Base-by-base conservation (phyloP, 805 yeast genomes). In the Dipodascus albidus region DNA sequence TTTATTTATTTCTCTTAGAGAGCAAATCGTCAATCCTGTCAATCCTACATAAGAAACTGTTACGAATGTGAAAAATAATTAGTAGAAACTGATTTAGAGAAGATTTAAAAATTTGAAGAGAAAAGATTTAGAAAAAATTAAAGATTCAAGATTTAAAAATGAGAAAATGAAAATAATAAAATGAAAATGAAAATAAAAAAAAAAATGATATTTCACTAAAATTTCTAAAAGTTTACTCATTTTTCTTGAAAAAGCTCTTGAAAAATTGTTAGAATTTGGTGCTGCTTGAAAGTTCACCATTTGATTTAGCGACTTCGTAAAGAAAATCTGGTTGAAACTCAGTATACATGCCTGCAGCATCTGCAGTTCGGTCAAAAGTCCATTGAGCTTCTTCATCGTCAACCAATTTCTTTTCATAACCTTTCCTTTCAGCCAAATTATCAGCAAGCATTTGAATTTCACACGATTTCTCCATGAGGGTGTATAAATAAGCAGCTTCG, bases 281-380 rank as follows among this genome's bases (percentile, higher is more conserved):
- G 4, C 20, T 17, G n/a, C 20, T 38, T 4, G 49, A 6, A 24
- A 58, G 54, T 3, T 53, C 59, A n/a, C 58, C 56, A 47, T 53
- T 58, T 23, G 52, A 9, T 49, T 41, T 53, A 47, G 54, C 55
- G 20, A 68, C 57, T 64, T 79, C 83, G 50, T 63, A 74, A 58
- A 81, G 83, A 47, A 71, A 74, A 55, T 85, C 90, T 1, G 85
- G 81, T 67, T 84, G 89, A 67, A 85, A 83, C 60, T 85, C 93
- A 48, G 81, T 72, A 68, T 81, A 86, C 55, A 85, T 67, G 2
- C 83, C 71, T 60, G 82, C 90, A 3, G 85, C 80, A 64, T 85
- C 89, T 11, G 78, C 78, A 17, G 74, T 72, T 67, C 78, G 73
- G 55, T 76, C 74, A 59, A 73, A 77, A 2, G 90, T 83, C 68